Conservation (phyloP, 306 rosid genomes). For the Echinosophora koreensis region DNA sequence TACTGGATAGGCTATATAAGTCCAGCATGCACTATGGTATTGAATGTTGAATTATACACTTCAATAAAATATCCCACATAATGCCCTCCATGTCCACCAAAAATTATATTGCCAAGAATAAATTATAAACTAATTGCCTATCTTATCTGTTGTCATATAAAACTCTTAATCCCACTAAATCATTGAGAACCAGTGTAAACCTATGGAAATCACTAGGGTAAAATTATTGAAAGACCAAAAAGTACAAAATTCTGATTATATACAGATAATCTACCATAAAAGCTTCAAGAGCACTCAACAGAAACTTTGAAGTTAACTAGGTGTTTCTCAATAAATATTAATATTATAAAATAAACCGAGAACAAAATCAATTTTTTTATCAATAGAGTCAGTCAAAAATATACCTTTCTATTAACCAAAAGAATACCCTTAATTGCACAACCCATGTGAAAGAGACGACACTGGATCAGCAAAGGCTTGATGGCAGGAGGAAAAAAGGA, state of each 20-base stretch:
- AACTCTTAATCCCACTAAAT: constrained; percentile 5
- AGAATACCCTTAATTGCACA: constrained; percentile 79
- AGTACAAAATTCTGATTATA: constrained; percentile 10
- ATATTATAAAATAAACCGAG: neutral
- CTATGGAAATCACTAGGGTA: neutral
- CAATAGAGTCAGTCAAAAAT: neutral
- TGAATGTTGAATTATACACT: constrained; percentile 19
- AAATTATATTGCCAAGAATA: constrained; percentile 14
- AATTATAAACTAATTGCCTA: neutral
- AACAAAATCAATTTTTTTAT: neutral
- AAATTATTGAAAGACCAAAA: neutral
- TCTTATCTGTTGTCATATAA: neutral
- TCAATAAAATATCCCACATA: constrained; percentile 7
- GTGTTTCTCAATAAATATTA: neutral
- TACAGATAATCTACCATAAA: constrained; percentile 4
- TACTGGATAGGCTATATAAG: neutral
- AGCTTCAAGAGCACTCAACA: constrained; percentile 18
- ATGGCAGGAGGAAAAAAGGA: constrained; percentile 21
- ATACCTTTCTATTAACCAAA: constrained; percentile 76
- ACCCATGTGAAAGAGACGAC: constrained; percentile 77
- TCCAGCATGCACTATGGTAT: constrained; percentile 4
- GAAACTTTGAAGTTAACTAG: constrained; percentile 1
- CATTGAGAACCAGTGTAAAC: neutral
- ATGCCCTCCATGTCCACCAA: constrained; percentile 12
- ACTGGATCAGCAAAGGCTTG: constrained; percentile 84